These are phyloP conservation scores for Lodderomyces jiufengensis DNA, from an alignment of 1,139 yeast genomes.

Conservation along the genomic window DNA sequence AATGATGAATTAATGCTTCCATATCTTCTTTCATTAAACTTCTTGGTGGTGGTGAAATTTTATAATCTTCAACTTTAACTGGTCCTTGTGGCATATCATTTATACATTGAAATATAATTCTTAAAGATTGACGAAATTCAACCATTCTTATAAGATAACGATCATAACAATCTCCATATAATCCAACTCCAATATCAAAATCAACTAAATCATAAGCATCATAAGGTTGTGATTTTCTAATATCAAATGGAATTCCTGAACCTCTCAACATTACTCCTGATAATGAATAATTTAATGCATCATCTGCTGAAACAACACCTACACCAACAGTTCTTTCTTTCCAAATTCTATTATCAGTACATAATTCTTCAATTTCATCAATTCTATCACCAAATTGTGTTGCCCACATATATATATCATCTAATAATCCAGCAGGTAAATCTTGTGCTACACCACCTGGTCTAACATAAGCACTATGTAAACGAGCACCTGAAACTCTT, in stretches of 20 bases:
- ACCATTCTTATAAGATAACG: slow-evolving; percentile 87
- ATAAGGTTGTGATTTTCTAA: slow-evolving; percentile 84
- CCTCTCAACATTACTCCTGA: slow-evolving; percentile 92
- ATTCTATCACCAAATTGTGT: slow-evolving; percentile 92
- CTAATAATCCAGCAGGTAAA: slow-evolving; percentile 79
- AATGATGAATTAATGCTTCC: slow-evolving; percentile 91
- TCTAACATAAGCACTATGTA: slow-evolving; percentile 83
- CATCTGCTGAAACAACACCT: slow-evolving; percentile 81
- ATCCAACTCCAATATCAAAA: slow-evolving; percentile 83
- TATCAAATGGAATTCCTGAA: slow-evolving; percentile 83
- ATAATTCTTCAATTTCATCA: slow-evolving; percentile 86
- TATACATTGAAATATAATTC: slow-evolving; percentile 86
- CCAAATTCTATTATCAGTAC: slow-evolving; percentile 92
- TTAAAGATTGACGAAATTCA: slow-evolving; percentile 85
- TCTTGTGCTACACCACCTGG: slow-evolving; percentile 95
- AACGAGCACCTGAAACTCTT: slow-evolving; percentile 87
- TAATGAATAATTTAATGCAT: slow-evolving; percentile 76
- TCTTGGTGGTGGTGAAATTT: slow-evolving; percentile 82
- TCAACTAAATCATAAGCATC: slow-evolving; percentile 87
- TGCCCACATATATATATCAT: slow-evolving; percentile 95
- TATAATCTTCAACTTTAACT: slow-evolving; percentile 86
- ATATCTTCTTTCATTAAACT: slow-evolving; percentile 83
- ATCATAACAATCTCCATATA: slow-evolving; percentile 89
- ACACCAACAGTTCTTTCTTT: slow-evolving; percentile 80
- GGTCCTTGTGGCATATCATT: slow-evolving; percentile 94